Percentiles rank a stretch among this genome's conserved stretches.
These are phyloP conservation scores for Dendrocalamus sinicus DNA, from an alignment of 176 grass and related monocot species.

Conservation along the genomic window DNA sequence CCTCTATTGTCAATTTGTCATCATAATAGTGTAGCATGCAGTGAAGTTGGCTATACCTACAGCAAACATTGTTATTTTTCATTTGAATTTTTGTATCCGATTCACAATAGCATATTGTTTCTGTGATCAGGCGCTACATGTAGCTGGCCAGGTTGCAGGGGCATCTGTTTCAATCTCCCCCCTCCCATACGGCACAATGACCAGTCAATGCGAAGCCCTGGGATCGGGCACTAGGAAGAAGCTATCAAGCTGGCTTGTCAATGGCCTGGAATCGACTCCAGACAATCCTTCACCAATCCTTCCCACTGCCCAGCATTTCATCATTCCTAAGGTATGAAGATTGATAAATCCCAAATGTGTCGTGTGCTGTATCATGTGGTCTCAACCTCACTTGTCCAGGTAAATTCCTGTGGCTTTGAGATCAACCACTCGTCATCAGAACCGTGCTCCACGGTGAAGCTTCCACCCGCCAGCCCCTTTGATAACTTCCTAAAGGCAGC, in stretches of 20 bases:
- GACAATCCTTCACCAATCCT: constrained; percentile 54
- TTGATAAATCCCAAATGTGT: background rate
- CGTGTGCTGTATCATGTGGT: background rate
- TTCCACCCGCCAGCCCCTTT: constrained; percentile 88
- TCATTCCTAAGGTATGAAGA: constrained; percentile 60
- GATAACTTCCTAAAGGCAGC: constrained; percentile 96
- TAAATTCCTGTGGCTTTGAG: constrained; percentile 56
- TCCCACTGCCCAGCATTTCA: constrained; percentile 45
- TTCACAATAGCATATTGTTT: background rate
- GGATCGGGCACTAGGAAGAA: constrained; percentile 88
- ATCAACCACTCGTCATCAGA: constrained; percentile 36
- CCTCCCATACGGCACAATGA: constrained; percentile 89
- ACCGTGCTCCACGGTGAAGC: constrained; percentile 61
- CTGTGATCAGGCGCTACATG: constrained; percentile 81
- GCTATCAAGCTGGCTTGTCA: constrained; percentile 92
- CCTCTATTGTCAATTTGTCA: background rate
- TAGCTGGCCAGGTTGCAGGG: constrained; percentile 91
- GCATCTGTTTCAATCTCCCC: constrained; percentile 93
- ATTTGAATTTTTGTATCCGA: background rate
- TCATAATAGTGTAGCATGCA: background rate
- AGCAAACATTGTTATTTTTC: background rate
- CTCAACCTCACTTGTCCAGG: constrained; percentile 48
- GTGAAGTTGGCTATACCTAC: constrained; percentile 4
- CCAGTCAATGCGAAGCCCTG: constrained; percentile 92
- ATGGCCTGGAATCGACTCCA: constrained; percentile 58